These are phyloP conservation scores for Prosopis cineraria DNA, from an alignment of 306 rosid species.

Conservation along the genomic window DNA sequence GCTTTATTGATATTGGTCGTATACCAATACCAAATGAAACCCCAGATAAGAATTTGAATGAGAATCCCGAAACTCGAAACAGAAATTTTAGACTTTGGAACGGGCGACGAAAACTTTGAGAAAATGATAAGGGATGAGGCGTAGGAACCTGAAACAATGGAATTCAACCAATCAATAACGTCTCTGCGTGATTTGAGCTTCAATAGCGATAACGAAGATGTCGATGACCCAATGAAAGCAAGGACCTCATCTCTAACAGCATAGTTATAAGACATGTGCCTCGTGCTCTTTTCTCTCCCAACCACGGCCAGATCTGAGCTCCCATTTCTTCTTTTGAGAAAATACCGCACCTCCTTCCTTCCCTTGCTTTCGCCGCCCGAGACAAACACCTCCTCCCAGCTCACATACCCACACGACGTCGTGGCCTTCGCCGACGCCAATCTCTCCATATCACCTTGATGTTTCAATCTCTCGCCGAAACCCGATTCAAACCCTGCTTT, in stretches of 20 bases:
- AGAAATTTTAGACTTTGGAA: too few relatives aligned
- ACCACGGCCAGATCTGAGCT: slow-evolving; percentile 76
- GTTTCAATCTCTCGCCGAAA: not conserved
- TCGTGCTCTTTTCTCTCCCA: slow-evolving; percentile 74
- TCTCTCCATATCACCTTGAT: slow-evolving; percentile 47
- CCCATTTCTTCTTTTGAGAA: slow-evolving; percentile 56
- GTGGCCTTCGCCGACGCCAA: slow-evolving; percentile 34
- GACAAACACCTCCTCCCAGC: slow-evolving; percentile 73
- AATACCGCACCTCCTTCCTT: slow-evolving; percentile 70
- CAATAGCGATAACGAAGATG: slow-evolving; percentile 26
- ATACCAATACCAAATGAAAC: not conserved
- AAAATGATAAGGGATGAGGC: too few relatives aligned
- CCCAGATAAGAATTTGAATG: not conserved
- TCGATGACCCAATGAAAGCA: slow-evolving; percentile 19
- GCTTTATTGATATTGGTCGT: not conserved
- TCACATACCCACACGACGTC: slow-evolving; percentile 49
- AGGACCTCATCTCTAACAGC: slow-evolving; percentile 37
- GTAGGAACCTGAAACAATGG: slow-evolving; percentile 61
- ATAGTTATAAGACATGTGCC: slow-evolving; percentile 73
- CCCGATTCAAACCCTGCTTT: not conserved
- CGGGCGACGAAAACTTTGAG: not conserved
- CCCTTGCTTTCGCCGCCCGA: slow-evolving; percentile 58
- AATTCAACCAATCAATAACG: slow-evolving; percentile 76
- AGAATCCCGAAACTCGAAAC: not conserved
- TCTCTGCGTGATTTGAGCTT: slow-evolving; percentile 83